phyloP scores from a whole-genome alignment of 2,329 filamentous ascomycete species.

The Talaromyces atroroseus region DNA sequence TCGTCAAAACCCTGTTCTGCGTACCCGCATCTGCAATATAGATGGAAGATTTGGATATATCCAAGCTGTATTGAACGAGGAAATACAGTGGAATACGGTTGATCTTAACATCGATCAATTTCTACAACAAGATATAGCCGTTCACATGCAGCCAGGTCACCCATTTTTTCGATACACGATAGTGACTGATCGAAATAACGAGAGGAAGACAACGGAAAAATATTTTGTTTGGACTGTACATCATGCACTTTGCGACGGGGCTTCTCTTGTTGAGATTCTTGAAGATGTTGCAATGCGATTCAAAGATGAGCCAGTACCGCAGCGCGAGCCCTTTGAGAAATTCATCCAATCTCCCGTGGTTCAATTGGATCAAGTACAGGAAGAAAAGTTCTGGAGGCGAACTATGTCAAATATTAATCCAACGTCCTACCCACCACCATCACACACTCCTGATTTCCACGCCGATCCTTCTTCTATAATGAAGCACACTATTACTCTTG shows the following conservation, averaged over 20 bases:
- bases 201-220: background rate
- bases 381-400: background rate
- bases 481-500: background rate
- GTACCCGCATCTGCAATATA: constrained; percentile 31
- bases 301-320: background rate
- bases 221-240: constrained; percentile 38
- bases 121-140: background rate
- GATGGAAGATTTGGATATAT: constrained; percentile 18
- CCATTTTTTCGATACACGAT: background rate
- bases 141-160: background rate
- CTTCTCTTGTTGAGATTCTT: constrained; percentile 13
- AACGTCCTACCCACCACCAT: background rate
- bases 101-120: background rate
- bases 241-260: constrained; percentile 40
- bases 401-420: background rate
- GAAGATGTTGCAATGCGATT: background rate
- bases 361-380: background rate
- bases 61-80: constrained; percentile 17
- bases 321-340: background rate
- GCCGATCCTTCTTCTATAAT: background rate
- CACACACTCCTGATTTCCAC: background rate
- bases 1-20: constrained; percentile 34
- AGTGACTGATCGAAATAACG: background rate
- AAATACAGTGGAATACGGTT: constrained; percentile 9
- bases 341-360: background rate